Evolutionary conservation across 257 asterid genomes (phyloP), one percentile per base, ranked within the genome.

Genomic region (Marsdenia floribunda): DNA sequence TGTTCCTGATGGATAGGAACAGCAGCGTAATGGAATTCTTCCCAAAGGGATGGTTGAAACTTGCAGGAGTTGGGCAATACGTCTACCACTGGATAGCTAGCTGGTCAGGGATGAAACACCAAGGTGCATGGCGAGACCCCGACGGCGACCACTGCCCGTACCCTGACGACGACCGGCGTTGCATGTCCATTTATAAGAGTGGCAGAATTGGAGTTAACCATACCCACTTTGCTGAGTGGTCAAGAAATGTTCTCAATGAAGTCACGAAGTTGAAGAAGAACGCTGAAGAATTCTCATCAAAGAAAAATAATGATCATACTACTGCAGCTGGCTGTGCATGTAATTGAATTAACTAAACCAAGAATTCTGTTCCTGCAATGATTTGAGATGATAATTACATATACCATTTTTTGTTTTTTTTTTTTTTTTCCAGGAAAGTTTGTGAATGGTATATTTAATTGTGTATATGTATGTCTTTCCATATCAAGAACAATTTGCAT

Each of bases 61-160:
- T 81, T 3, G 96, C 93, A 5, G 96, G 95, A 1, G 89, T 86
- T 7, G 95, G 95, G 0, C 96, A 90, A 57, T 89, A 78, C 53
- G 90, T 86, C 18, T 81, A 80, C 83, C 96, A 89, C 68, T 90
- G 96, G 95, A 83, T 88, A 1, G 95, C 97, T 58, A 79, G 76
- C 75, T 88, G 93, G 95, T 83, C 97, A 0, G 95, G 95, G 68
- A 90, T 90, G 97, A 81, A 59, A 37, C 95, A 89, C 83, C 86
- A 81, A 79, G 95, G 97, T 12, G 89, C 86, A 10, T 90, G 97
- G 95, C 77, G 93, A 29, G 97, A 90, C 68, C 89, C 93, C 0
- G 79, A 64, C 2, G 93, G 88, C 6, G 84, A 80, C 12, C 65
- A 46, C 2, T 92, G 97, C 81, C 84, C 84, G 18, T 82, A 26